Evolutionary conservation across 2,329 filamentous ascomycete genomes (phyloP).

Genomic region (Nakataea oryzae): DNA sequence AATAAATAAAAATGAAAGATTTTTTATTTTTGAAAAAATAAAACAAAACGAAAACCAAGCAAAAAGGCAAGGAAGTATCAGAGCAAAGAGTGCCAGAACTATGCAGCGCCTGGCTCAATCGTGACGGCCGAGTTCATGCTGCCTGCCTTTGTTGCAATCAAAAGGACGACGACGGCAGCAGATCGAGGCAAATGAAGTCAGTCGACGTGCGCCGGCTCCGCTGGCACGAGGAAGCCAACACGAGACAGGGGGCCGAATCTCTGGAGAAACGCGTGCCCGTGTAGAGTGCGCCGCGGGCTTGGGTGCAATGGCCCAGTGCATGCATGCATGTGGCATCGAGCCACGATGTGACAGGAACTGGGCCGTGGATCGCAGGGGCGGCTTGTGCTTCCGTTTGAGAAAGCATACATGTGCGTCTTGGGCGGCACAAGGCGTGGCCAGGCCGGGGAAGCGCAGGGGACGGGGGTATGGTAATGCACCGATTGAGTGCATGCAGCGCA

Average conservation of each 20-base stretch:
- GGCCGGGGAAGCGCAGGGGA: not conserved
- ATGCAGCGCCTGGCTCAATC: not conserved
- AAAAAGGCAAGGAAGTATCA: not conserved
- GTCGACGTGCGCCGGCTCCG: no score
- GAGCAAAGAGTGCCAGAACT: not conserved
- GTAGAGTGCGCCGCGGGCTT: no score
- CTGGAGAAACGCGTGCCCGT: no score
- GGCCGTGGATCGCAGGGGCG: not conserved
- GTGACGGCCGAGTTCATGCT: no score
- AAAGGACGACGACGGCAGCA: not conserved
- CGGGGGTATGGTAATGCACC: not conserved
- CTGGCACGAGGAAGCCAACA: not conserved
- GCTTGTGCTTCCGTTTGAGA: not conserved
- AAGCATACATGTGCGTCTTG: not conserved
- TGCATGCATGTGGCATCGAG: not conserved
- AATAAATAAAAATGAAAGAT: no score
- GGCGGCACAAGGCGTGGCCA: not conserved
- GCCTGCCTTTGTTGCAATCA: no score
- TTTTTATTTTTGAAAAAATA: no score
- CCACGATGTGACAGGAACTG: not conserved
- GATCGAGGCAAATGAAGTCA: no score
- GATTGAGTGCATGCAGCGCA: not conserved
- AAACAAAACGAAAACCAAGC: no score
- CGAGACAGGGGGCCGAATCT: not conserved
- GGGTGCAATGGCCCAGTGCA: no score